Conservation (phyloP, 768 basidiomycete species). For the Kondoa malvinella region DNA sequence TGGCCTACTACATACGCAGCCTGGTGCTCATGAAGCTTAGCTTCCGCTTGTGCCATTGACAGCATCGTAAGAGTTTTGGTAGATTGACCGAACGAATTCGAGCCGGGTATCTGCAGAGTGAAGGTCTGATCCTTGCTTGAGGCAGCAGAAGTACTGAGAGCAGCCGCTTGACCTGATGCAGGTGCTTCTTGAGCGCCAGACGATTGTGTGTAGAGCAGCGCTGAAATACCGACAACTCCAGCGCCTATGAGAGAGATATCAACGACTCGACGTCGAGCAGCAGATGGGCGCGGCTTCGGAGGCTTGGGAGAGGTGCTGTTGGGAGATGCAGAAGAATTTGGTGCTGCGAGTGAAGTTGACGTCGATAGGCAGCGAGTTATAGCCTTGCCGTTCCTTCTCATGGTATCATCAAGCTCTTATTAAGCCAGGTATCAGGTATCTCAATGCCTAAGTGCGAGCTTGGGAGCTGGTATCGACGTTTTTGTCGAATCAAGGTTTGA, state of each 20-base stretch:
- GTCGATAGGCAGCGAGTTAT: background rate
- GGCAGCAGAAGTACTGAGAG: background rate
- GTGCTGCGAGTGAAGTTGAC: background rate
- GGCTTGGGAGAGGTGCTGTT: background rate
- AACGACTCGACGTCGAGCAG: background rate
- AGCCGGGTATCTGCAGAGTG: background rate
- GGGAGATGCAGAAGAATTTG: background rate
- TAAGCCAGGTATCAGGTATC: no score
- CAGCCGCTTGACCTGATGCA: background rate
- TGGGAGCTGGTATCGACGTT: no score
- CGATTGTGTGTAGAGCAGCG: background rate
- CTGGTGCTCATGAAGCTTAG: slow-evolving; percentile 24
- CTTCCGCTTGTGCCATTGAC: slow-evolving; percentile 16
- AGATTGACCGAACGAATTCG: background rate
- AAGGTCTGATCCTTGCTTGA: background rate
- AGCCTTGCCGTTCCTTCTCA: background rate
- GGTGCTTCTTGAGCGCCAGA: background rate
- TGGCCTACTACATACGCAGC: no score
- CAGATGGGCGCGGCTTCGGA: background rate
- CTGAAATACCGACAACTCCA: background rate
- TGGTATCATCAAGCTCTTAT: no score
- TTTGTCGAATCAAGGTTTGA: no score
- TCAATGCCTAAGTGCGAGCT: no score
- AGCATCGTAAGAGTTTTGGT: slow-evolving; percentile 23
- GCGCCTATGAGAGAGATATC: background rate